Evolutionary conservation across 1,284 basidiomycete species (phyloP).

Genomic region (Pseudozyma sp.): DNA sequence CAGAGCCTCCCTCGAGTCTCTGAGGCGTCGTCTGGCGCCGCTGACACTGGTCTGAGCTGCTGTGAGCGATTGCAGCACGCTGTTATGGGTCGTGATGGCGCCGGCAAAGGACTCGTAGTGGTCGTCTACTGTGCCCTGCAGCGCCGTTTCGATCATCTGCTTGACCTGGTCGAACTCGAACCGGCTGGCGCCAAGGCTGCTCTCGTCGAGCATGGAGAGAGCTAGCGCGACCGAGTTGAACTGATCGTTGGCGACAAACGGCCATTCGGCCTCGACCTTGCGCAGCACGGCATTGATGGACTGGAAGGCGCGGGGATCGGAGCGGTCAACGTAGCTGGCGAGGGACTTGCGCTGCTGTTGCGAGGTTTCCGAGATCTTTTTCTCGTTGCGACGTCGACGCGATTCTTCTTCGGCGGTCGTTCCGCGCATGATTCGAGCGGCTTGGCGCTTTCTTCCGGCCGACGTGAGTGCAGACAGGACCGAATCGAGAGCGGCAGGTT

Average conservation of each 20-base stretch:
- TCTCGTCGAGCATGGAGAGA: conserved; percentile 63
- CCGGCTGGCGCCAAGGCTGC: conserved; percentile 56
- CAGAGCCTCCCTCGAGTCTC: conserved; percentile 64
- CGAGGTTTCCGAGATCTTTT: conserved; percentile 54
- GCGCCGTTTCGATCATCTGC: conserved; percentile 54
- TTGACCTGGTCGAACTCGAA: conserved; percentile 60
- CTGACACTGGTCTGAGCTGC: conserved; percentile 59
- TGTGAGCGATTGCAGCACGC: conserved; percentile 55
- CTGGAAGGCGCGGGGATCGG: conserved; percentile 57
- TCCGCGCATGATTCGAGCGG: conserved; percentile 62
- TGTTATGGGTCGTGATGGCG: conserved; percentile 67
- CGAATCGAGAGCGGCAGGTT: conserved; percentile 58
- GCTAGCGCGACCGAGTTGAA: conserved; percentile 65
- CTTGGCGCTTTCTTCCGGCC: conserved; percentile 63
- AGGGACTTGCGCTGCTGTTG: conserved; percentile 37
- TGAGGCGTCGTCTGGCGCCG: conserved; percentile 51
- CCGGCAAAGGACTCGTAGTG: conserved; percentile 68
- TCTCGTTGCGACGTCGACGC: conserved; percentile 47
- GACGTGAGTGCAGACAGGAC: conserved; percentile 60
- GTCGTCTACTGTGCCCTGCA: conserved; percentile 68
- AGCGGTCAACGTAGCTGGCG: conserved; percentile 46
- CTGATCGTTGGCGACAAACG: conserved; percentile 61
- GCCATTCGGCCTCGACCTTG: conserved; percentile 67
- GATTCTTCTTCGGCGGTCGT: conserved; percentile 62
- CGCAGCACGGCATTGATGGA: conserved; percentile 65